A percentile compares a stretch with the other conserved stretches of the same genome.
Conservation (phyloP, 257 asterid genomes). For the Nicotiana tabacum region DNA sequence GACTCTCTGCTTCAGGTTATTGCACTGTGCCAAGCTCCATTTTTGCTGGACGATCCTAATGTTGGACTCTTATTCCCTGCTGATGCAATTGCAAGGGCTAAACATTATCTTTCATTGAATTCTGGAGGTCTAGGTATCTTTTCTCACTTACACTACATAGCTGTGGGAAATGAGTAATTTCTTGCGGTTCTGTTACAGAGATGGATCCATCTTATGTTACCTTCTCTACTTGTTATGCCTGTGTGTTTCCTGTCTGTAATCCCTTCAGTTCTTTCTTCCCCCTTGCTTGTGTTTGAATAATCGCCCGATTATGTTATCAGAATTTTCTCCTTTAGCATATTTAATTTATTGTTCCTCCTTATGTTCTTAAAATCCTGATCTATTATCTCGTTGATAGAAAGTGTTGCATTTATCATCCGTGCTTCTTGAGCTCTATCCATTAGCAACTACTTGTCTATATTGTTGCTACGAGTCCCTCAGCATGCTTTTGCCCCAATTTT, state of each 20-base stretch:
- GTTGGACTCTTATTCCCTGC: slow-evolving; percentile 93
- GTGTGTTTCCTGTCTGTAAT: background rate
- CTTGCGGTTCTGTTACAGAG: too few species aligned
- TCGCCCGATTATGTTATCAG: background rate
- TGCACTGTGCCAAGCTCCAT: slow-evolving; percentile 99
- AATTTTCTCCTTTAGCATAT: background rate
- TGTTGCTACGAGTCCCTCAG: background rate
- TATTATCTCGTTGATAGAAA: background rate
- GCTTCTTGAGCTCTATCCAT: background rate
- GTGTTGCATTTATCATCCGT: background rate
- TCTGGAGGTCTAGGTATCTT: slow-evolving; percentile 89
- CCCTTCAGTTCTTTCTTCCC: background rate
- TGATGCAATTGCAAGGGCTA: slow-evolving; percentile 89
- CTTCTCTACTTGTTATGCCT: background rate
- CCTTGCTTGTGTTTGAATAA: background rate
- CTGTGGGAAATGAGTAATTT: background rate
- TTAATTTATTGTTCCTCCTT: background rate
- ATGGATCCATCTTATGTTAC: too few species aligned
- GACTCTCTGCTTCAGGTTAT: slow-evolving; percentile 46
- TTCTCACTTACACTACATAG: background rate
- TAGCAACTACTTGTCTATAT: background rate
- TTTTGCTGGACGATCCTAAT: slow-evolving; percentile 90
- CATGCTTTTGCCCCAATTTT: background rate
- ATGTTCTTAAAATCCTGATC: background rate
- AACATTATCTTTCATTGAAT: slow-evolving; percentile 73